Percentiles rank a stretch among this genome's conserved stretches.
phyloP scores from a whole-genome alignment of 805 yeast genomes.

The Saturnispora hagleri region DNA sequence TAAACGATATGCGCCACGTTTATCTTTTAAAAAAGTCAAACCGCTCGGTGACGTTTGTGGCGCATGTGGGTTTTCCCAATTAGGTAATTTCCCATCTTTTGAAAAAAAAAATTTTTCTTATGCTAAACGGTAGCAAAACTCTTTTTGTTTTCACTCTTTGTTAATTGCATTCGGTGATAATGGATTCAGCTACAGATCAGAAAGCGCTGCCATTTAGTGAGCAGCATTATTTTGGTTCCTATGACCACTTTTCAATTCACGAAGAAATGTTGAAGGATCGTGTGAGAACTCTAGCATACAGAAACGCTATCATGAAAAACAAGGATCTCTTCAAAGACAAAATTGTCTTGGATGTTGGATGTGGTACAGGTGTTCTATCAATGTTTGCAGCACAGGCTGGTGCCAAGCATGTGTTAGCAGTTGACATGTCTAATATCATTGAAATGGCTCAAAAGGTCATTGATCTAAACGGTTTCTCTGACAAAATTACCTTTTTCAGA shows the following conservation, averaged over 20 bases:
- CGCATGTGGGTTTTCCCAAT: background rate
- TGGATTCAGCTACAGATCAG: conserved; percentile 58
- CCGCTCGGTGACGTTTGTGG: background rate
- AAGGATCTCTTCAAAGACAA: conserved; percentile 84
- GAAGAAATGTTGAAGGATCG: conserved; percentile 98
- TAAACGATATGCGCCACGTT: conserved; percentile 1
- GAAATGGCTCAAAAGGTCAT: conserved; percentile 92
- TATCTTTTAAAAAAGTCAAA: background rate
- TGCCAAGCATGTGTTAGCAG: conserved; percentile 95
- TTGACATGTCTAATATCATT: conserved; percentile 94
- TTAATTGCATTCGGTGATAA: background rate
- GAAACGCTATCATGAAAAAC: conserved; percentile 88
- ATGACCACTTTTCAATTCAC: conserved; percentile 95
- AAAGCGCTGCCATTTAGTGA: conserved; percentile 58
- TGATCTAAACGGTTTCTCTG: conserved; percentile 71
- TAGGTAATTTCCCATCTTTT: background rate
- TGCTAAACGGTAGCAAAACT: background rate
- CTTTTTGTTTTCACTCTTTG: background rate
- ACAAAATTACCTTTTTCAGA: conserved; percentile 77
- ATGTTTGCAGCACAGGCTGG: conserved; percentile 99
- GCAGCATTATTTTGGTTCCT: conserved; percentile 91
- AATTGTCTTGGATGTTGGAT: conserved; percentile 93
- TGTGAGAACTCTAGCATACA: conserved; percentile 82
- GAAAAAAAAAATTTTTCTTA: background rate
- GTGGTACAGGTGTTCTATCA: conserved; percentile 96